phyloP scores from a whole-genome alignment of 2,329 filamentous ascomycete genomes.

The Penicillium psychrosexuale region DNA sequence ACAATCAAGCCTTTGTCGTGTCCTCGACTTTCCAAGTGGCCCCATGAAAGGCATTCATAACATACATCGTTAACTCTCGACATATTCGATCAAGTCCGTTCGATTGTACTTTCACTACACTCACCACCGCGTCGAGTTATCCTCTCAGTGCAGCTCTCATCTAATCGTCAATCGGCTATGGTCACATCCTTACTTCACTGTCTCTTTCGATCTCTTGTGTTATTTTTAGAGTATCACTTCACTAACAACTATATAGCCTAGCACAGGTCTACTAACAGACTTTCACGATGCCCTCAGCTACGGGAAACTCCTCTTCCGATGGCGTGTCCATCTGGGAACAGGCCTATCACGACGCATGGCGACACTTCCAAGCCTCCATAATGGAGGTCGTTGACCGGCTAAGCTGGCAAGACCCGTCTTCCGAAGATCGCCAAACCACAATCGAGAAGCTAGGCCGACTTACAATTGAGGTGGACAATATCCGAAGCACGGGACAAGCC shows the following conservation, averaged over 20 bases:
- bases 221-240: background rate
- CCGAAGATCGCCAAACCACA: background rate
- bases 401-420: accelerated
- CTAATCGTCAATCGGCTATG: background rate
- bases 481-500: background rate
- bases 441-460: background rate
- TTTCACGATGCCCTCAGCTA: background rate
- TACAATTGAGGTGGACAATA: background rate
- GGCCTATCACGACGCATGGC: background rate
- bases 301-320: no score
- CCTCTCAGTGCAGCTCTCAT: background rate
- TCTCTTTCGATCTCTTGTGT: background rate
- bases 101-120: background rate
- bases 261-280: background rate
- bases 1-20: background rate
- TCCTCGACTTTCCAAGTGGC: no score
- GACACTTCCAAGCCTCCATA: background rate
- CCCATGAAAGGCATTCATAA: background rate
- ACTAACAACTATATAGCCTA: no score
- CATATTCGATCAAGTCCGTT: background rate
- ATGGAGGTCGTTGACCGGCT: background rate
- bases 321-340: background rate
- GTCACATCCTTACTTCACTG: background rate
- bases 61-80: background rate
- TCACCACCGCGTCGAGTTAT: background rate